Evolutionary conservation across 2,329 filamentous ascomycete genomes (phyloP), one percentile per base, ranked within the genome.

Genomic region (Arthrobotrys sphaeroides): DNA sequence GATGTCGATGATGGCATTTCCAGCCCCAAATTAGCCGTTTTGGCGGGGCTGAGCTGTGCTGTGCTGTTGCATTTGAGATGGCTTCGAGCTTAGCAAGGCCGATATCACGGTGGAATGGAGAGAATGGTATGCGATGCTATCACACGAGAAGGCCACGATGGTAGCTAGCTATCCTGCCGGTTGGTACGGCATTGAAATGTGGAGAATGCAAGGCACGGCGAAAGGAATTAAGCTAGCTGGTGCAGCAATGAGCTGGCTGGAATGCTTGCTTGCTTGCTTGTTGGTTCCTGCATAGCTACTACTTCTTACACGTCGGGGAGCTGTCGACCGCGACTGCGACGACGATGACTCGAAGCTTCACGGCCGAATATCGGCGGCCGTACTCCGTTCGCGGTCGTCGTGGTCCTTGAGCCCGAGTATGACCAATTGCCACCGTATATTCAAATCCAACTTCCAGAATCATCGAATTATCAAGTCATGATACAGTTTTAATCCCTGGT

Each of bases 1-100:
- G 40, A 64, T 51, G 60, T 47, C 43, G 60, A 60, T 60, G 55
- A 60, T 60, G 55, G 36, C 55, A 60, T 60, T 42, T 60, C 24
- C 31, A 55, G 12, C 31, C 51, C 31, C 22, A 16, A 22, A 43
- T 60, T 60, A 42, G 55, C 55, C 55, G 53, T 59, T 40, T 59
- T 42, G 18, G 36, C 13, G 47, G 47, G 24, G 47, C 47, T 51
- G 43, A 47, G 43, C 22, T 47, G 47, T 31, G 26, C 33, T 51
- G 47, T 33, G 10, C n/a, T 20, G n/a, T 6, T 9, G 40, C 18
- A 7, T 22, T 22, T n/a, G n/a, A 12, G 1, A 26, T 10, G 20
- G 2, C 16, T 26, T 24, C 24, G 5, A 53, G 28, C 28, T 33
- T n/a, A n/a, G n/a, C n/a, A n/a, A n/a, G n/a, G n/a, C 20, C 20